Percentiles rank a stretch among this genome's conserved stretches.
phyloP scores from a whole-genome alignment of 805 yeast genomes.

The Ogataea henricii region DNA sequence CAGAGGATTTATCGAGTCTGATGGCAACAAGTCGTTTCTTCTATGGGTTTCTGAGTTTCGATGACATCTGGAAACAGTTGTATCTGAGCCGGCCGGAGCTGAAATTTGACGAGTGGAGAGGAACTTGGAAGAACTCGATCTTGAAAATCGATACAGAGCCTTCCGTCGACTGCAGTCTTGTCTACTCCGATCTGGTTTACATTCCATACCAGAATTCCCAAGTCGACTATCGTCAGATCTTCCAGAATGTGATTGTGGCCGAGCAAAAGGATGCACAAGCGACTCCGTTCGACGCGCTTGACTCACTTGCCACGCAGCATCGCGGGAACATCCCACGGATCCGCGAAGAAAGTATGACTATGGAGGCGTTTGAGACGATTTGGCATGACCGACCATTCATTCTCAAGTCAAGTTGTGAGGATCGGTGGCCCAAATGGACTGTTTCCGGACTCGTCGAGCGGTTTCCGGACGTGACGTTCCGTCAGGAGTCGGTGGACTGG shows the following conservation, averaged over 20 bases:
- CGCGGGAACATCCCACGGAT: slow-evolving; percentile 48
- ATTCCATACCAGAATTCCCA: slow-evolving; percentile 84
- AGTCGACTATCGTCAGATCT: slow-evolving; percentile 55
- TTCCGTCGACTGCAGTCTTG: slow-evolving; percentile 44
- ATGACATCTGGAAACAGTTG: slow-evolving; percentile 77
- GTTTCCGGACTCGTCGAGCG: slow-evolving; percentile 47
- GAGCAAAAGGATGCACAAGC: slow-evolving; percentile 33
- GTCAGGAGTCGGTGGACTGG: slow-evolving; percentile 90
- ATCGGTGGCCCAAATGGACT: slow-evolving; percentile 68
- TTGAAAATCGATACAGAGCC: slow-evolving; percentile 46
- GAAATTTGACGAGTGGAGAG: slow-evolving; percentile 54
- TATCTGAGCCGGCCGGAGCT: slow-evolving; percentile 38
- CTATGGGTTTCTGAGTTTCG: slow-evolving; percentile 74
- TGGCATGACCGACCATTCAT: slow-evolving; percentile 64
- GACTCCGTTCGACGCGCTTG: slow-evolving; percentile 5
- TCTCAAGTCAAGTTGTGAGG: slow-evolving; percentile 23
- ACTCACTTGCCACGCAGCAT: slow-evolving; percentile 12
- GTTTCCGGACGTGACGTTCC: slow-evolving; percentile 63
- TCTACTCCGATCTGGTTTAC: slow-evolving; percentile 78
- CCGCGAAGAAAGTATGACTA: slow-evolving; percentile 43
- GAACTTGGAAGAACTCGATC: slow-evolving; percentile 77
- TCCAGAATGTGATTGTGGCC: slow-evolving; percentile 50
- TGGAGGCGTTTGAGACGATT: slow-evolving; percentile 42
- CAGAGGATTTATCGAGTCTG: slow-evolving; percentile 50
- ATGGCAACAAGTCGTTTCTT: slow-evolving; percentile 64